phyloP scores from a whole-genome alignment of 1,284 basidiomycete genomes.

The Sanghuangporus baumii region DNA sequence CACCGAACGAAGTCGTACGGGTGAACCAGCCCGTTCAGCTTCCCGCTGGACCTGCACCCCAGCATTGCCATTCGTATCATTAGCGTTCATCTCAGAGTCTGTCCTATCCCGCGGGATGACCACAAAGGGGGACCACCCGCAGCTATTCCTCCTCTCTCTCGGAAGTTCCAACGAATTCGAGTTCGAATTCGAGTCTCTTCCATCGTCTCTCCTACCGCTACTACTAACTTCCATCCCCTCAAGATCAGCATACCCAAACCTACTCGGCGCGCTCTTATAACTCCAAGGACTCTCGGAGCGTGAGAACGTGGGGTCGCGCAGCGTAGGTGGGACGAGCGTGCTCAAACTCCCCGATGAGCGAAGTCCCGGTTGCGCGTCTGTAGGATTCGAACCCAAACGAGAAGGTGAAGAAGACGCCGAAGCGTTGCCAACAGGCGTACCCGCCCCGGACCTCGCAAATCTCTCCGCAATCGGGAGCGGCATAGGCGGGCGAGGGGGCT shows the following conservation, averaged over 20 bases:
- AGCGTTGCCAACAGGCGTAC: not conserved
- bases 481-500: constrained; percentile 10
- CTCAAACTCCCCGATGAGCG: not conserved
- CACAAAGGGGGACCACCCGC: not conserved
- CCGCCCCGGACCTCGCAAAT: constrained; percentile 10
- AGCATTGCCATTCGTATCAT: not conserved
- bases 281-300: constrained; percentile 3
- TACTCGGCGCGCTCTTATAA: not conserved
- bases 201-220: not conserved
- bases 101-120: not conserved
- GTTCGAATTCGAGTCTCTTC: not conserved
- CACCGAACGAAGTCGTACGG: not conserved
- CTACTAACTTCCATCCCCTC: not conserved
- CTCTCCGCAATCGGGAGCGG: constrained; percentile 15
- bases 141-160: not conserved
- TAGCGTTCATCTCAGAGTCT: not conserved
- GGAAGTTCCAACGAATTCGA: not conserved
- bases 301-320: not conserved
- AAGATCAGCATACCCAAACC: not conserved
- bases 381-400: not conserved
- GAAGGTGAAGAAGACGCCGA: not conserved
- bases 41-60: not conserved
- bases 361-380: not conserved
- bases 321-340: not conserved
- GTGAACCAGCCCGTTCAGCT: not conserved